phyloP scores from a whole-genome alignment of 768 basidiomycete genomes.

The Ephemerocybe angulata region DNA sequence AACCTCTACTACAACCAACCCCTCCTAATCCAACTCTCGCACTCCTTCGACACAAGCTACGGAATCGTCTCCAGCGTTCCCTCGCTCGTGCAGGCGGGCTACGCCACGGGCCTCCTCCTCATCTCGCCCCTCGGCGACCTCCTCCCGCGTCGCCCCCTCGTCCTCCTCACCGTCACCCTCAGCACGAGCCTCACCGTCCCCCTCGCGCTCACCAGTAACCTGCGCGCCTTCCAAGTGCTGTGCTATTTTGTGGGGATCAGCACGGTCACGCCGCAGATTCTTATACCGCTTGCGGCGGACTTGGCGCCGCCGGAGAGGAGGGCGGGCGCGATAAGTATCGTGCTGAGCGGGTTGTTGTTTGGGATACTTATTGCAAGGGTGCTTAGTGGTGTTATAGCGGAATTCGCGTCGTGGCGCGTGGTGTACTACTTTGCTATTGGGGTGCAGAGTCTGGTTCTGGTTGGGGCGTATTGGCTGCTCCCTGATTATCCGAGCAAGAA shows the following conservation, averaged over 20 bases:
- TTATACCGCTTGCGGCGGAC: constrained; percentile 77
- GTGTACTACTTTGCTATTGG: constrained; percentile 79
- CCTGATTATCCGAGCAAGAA: constrained; percentile 85
- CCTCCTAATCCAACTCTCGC: constrained; percentile 51
- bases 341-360: constrained; percentile 62
- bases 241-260: constrained; percentile 68
- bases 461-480: constrained; percentile 57
- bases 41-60: constrained; percentile 29
- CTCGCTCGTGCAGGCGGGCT: constrained; percentile 68
- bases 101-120: constrained; percentile 67
- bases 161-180: constrained; percentile 53
- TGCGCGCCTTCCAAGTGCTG: constrained; percentile 61
- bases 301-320: constrained; percentile 75
- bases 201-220: constrained; percentile 55
- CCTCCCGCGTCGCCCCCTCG: constrained; percentile 67
- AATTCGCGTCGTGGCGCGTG: constrained; percentile 68
- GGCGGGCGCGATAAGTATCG: constrained; percentile 73
- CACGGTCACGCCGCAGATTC: constrained; percentile 74
- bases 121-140: constrained; percentile 84
- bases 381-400: constrained; percentile 68
- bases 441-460: constrained; percentile 56
- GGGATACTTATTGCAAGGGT: constrained; percentile 76
- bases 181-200: constrained; percentile 66
- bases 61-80: constrained; percentile 43
- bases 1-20: constrained; percentile 87